phyloP scores from a whole-genome alignment of 805 yeast species.

The Saturnispora halmiae region DNA sequence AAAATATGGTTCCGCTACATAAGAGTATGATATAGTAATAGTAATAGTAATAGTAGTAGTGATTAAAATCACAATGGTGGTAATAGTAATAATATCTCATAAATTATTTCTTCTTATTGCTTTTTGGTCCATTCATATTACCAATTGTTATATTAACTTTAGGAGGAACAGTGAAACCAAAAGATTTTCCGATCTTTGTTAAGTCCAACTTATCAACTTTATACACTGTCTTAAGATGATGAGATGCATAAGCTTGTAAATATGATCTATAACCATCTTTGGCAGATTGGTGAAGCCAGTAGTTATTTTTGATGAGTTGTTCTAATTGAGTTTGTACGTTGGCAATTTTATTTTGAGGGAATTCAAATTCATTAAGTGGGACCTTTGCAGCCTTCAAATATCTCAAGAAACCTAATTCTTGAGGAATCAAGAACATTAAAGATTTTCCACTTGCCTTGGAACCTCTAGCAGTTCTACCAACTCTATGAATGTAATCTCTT shows the following conservation, averaged over 20 bases:
- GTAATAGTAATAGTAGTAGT: too few species aligned
- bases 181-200: conserved; percentile 89
- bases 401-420: conserved; percentile 88
- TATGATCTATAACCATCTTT: conserved; percentile 96
- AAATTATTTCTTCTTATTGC: conserved; percentile 5
- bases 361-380: conserved; percentile 94
- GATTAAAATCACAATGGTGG: too few species aligned
- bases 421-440: conserved; percentile 89
- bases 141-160: conserved; percentile 95
- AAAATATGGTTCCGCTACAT: too few species aligned
- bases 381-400: conserved; percentile 95
- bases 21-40: too few species aligned
- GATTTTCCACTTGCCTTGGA: conserved; percentile 83
- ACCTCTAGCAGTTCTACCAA: conserved; percentile 98
- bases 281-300: conserved; percentile 90
- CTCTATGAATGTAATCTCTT: conserved; percentile 97
- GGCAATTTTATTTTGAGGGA: conserved; percentile 89
- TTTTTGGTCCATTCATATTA: conserved; percentile 21
- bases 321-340: conserved; percentile 92
- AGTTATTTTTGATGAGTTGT: conserved; percentile 83
- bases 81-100: too few species aligned
- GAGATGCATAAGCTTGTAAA: conserved; percentile 95
- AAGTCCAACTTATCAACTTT: conserved; percentile 92
- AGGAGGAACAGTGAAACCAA: conserved; percentile 93
- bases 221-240: conserved; percentile 91